Evolutionary conservation across 257 asterid species (phyloP).

Genomic region (Scutellaria barbata): DNA sequence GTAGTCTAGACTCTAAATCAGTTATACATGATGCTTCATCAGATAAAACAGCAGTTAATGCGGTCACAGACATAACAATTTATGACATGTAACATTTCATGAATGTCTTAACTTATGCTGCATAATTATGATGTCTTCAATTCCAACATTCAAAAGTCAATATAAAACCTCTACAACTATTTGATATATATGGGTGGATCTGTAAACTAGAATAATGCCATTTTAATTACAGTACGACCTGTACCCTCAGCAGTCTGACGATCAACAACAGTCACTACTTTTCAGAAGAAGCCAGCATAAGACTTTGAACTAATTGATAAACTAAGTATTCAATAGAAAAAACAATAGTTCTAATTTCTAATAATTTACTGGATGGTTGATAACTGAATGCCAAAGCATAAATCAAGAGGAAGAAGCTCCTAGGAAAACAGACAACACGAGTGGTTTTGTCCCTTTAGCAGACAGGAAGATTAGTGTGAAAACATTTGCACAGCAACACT

Average conservation of each 20-base stretch:
- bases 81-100: not conserved
- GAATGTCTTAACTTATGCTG: not conserved
- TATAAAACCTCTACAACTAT: not conserved
- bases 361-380: not conserved
- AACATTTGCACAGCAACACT: not conserved
- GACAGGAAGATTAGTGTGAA: not conserved
- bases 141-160: not conserved
- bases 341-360: not conserved
- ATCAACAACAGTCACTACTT: no score
- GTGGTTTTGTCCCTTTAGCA: not conserved
- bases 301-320: slow-evolving; percentile 2
- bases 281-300: slow-evolving; percentile 16
- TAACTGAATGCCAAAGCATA: not conserved
- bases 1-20: not conserved
- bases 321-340: not conserved
- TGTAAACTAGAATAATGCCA: not conserved
- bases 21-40: slow-evolving; percentile 15
- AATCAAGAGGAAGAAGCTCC: not conserved
- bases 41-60: not conserved
- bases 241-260: not conserved
- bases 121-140: not conserved
- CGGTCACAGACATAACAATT: not conserved
- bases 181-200: not conserved
- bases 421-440: not conserved
- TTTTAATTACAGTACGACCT: not conserved